Conservation (phyloP, 768 basidiomycete species). For the Hortiboletus flavorubellus region DNA sequence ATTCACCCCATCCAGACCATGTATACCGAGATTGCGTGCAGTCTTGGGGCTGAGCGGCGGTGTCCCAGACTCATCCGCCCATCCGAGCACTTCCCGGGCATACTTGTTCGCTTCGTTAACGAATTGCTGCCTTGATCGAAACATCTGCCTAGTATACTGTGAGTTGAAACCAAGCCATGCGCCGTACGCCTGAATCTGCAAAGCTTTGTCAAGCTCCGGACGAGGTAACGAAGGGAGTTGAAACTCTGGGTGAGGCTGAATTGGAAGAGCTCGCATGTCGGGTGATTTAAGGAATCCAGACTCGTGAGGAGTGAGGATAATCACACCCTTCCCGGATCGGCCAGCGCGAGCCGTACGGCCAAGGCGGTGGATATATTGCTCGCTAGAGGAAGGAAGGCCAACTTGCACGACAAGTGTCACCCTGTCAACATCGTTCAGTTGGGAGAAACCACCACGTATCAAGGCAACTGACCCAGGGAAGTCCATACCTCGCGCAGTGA, state of each 20-base stretch:
- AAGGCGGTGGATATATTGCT: slow-evolving; percentile 78
- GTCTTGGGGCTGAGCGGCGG: slow-evolving; percentile 43
- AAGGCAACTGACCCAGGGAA: slow-evolving; percentile 47
- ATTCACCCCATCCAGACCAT: slow-evolving; percentile 33
- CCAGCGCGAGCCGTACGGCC: slow-evolving; percentile 79
- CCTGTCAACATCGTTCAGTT: slow-evolving; percentile 27
- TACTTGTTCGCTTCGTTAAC: slow-evolving; percentile 41
- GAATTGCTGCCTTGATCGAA: slow-evolving; percentile 38
- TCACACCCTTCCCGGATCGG: slow-evolving; percentile 52
- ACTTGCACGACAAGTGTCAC: slow-evolving; percentile 61
- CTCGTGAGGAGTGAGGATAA: slow-evolving; percentile 54
- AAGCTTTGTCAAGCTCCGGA: slow-evolving; percentile 32
- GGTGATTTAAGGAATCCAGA: slow-evolving; percentile 42
- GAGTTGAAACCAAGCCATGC: slow-evolving; percentile 61
- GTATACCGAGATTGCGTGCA: slow-evolving; percentile 51
- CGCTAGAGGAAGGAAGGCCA: slow-evolving; percentile 64
- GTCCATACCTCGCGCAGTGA: slow-evolving; percentile 66
- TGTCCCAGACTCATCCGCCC: slow-evolving; percentile 27
- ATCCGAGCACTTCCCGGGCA: slow-evolving; percentile 36
- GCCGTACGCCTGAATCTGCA: slow-evolving; percentile 50
- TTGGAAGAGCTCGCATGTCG: slow-evolving; percentile 39
- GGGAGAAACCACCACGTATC: background rate
- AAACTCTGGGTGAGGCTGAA: slow-evolving; percentile 32
- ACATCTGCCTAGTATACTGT: slow-evolving; percentile 33
- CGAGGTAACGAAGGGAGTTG: slow-evolving; percentile 25